Percentiles rank a stretch among this genome's conserved stretches.
Conservation (phyloP, 129 eudicot species). For the Flaveria robusta region DNA sequence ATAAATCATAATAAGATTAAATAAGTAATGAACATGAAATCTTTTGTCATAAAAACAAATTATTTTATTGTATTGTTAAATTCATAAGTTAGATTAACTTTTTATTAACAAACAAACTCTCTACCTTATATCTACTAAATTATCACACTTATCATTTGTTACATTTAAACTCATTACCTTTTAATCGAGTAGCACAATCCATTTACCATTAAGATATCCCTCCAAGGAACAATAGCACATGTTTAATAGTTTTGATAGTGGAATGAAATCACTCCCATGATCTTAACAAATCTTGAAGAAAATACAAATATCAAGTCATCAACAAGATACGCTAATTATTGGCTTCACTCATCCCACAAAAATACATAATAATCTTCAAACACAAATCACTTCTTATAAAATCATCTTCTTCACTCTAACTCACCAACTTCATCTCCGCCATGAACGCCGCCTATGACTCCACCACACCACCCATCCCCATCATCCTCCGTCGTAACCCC, state of each 20-base stretch:
- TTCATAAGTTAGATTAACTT: no score
- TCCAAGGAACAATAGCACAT: background rate
- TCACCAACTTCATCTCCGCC: conserved; percentile 20
- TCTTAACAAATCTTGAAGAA: conserved; percentile 30
- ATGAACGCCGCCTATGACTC: conserved; percentile 29
- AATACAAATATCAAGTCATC: conserved; percentile 17
- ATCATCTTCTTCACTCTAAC: background rate
- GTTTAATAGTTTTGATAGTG: background rate
- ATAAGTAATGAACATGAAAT: no score
- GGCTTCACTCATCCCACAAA: conserved; percentile 34
- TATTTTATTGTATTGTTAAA: no score
- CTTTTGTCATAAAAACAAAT: no score
- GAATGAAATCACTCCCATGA: background rate
- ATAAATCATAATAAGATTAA: no score
- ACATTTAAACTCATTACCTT: no score
- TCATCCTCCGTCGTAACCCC: background rate
- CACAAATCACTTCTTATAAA: background rate
- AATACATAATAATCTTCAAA: conserved; percentile 1
- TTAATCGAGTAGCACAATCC: no score
- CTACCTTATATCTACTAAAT: no score
- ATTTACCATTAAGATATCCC: no score
- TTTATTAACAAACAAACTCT: no score
- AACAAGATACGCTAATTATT: conserved; percentile 42
- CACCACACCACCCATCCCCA: conserved; percentile 22
- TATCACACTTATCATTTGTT: no score